Evolutionary conservation across 352 stramenopile genomes (phyloP), one percentile per base, ranked within the genome.

Genomic region (Globisporangium lucens): DNA sequence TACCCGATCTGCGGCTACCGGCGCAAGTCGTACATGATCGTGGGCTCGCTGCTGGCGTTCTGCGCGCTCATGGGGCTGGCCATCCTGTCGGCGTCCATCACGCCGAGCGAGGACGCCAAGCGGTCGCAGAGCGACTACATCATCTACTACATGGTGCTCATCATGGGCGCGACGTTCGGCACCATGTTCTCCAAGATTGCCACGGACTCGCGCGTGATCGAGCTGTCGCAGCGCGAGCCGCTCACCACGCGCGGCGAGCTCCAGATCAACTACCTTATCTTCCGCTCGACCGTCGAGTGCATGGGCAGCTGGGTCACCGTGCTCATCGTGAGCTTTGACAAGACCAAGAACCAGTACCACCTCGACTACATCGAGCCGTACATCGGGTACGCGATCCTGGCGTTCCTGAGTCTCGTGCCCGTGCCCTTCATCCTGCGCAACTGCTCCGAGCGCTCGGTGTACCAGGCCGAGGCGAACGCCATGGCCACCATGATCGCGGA

Each of bases 21-120:
- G 7, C 81, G 91, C 57, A 97, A 97, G 77, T 91, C 90, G 22
- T 97, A 98, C 75, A 97, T 97, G 77, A 81, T 95, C 33, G 73
- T 90, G 12, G 93, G 93, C 59, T 82, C 72, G 27, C 20, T 80
- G 30, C 20, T 93, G 17, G 85, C 75, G 56, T 87, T 90, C 55
- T 36, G 78, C 53, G 84, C 81, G 69, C 80, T 80, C 29, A 68
- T 75, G 36, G 75, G 77, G 1, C 70, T 94, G 38, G 76, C 79
- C 36, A 78, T 83, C 63, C 70, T 84, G 63, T 83, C 84, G 47
- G 79, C 82, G 51, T 78, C 71, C 2, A 67, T 75, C 61, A 75
- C 77, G 29, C 73, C 78, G 20, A 64, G 79, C 27, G 46, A 73
- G 9, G 64, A 66, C 3, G 77, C 56, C 0, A 75, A 79, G 22